A percentile compares a stretch with the other conserved stretches of the same genome.
Evolutionary conservation across 768 basidiomycete species (phyloP).

Genomic region (Fistulinella prunicolor): DNA sequence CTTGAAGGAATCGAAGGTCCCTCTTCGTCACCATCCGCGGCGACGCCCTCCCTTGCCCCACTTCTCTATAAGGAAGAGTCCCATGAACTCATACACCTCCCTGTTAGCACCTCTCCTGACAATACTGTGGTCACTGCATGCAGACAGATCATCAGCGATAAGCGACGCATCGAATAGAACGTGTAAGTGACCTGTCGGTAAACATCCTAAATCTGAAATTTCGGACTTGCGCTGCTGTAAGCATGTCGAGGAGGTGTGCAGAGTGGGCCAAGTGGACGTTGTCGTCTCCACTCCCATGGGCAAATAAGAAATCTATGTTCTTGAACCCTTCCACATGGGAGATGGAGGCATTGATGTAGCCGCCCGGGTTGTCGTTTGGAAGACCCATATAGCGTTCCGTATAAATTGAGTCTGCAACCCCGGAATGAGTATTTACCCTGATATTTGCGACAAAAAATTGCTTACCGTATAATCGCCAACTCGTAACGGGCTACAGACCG

Average conservation of each 20-base stretch:
- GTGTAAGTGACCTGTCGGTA: constrained; percentile 74
- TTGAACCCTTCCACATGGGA: constrained; percentile 86
- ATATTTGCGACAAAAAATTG: background rate
- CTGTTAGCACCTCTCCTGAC: constrained; percentile 67
- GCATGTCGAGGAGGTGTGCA: constrained; percentile 89
- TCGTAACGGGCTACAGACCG: constrained; percentile 69
- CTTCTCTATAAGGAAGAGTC: constrained; percentile 80
- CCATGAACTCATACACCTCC: constrained; percentile 87
- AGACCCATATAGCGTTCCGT: constrained; percentile 97
- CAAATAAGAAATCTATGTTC: constrained; percentile 75
- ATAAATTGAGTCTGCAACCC: constrained; percentile 78
- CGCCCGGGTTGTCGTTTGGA: constrained; percentile 71
- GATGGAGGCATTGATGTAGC: constrained; percentile 90
- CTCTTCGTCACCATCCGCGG: constrained; percentile 49
- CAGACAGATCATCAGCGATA: constrained; percentile 7
- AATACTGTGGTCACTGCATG: constrained; percentile 76
- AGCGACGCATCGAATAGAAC: background rate
- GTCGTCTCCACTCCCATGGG: constrained; percentile 94
- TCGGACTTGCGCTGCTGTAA: constrained; percentile 72
- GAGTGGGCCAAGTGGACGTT: constrained; percentile 95
- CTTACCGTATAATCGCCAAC: constrained; percentile 79
- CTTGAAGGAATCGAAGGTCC: background rate
- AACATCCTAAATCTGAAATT: constrained; percentile 92
- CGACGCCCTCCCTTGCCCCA: constrained; percentile 83
- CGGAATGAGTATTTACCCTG: background rate